Evolutionary conservation across 371 early-diverging fungal species (phyloP), one percentile per base, ranked within the genome.

Genomic region (Mucor saturninus): DNA sequence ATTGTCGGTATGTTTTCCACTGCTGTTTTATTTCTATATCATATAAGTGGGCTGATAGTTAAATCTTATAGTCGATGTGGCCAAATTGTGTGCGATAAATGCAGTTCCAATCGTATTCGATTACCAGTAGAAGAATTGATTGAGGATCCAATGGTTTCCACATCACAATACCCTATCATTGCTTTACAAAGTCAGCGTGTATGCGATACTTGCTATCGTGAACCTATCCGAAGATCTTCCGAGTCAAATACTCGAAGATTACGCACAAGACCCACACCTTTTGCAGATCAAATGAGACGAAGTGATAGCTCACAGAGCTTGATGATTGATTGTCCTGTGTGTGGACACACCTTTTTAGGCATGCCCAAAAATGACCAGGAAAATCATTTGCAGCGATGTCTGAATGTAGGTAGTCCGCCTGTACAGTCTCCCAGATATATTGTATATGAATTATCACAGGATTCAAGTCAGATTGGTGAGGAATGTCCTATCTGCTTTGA

Each of bases 401-500:
- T 70, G 30, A 67, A 67, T 56, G 55, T 67, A 32, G 64, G 74
- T 35, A 61, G 79, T 35, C 79, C 70, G 42, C 76, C 74, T 30
- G 77, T 88, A 54, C 83, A 74, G 56, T 81, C 84, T 56, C 85
- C 83, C 55, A 77, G 89, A 14, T 90, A 88, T 71, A 76, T 88
- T 56, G 85, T 83, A 0, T 82, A 88, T 61, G 80, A 83, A 60
- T 70, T 90, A n/a, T 77, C 79, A 0, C 65, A 75, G 26, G 82
- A 85, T 38, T 86, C 87, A n/a, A 80, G 85, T 28, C 67, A 86
- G 55, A 64, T 90, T 48, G 89, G 85, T 30, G 86, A 84, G 64
- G 95, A 94, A 64, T 94, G 95, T 65, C 83, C 91, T 1, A 94
- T 94, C 45, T 94, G 95, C 75, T 90, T 94, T 77, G 93, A 93